A percentile compares a stretch with the other conserved stretches of the same genome.
phyloP scores from a whole-genome alignment of 2,329 filamentous ascomycete genomes.

The Scedosporium apiospermum region DNA sequence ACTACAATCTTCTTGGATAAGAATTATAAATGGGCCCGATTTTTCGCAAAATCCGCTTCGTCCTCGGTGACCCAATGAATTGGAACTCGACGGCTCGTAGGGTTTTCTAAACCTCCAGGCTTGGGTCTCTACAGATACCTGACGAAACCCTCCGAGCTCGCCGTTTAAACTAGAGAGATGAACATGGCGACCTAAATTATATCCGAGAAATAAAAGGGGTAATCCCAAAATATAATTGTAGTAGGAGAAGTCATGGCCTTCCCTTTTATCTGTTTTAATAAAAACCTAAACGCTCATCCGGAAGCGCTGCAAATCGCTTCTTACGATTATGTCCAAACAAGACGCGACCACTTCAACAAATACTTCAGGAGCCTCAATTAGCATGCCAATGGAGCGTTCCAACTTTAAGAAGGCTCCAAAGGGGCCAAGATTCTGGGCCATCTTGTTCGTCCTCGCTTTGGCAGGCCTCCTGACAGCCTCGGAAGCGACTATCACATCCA shows the following conservation, averaged over 20 bases:
- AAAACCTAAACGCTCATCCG: not conserved
- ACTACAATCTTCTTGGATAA: too few relatives aligned
- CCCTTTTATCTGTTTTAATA: not conserved
- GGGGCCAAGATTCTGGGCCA: conserved; percentile 9
- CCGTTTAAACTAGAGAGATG: not conserved
- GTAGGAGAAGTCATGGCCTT: not conserved
- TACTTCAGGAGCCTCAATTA: not conserved
- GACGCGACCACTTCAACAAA: not conserved
- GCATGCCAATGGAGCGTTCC: not conserved
- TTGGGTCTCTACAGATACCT: not conserved
- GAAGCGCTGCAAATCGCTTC: not conserved
- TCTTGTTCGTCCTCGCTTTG: conserved; percentile 10
- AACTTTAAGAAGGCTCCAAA: not conserved
- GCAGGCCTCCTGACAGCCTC: conserved; percentile 11
- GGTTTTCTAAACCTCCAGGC: not conserved
- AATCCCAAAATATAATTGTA: not conserved
- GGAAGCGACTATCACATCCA: conserved; percentile 15
- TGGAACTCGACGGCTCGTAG: not conserved
- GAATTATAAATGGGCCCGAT: too few relatives aligned
- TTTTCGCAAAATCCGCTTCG: too few relatives aligned
- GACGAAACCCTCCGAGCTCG: not conserved
- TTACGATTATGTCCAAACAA: not conserved
- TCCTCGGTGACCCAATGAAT: too few relatives aligned
- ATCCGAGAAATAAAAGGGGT: not conserved
- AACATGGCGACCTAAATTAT: not conserved